Base-by-base conservation (phyloP, 2,329 filamentous ascomycete species). In the Microsporum audouinii region DNA sequence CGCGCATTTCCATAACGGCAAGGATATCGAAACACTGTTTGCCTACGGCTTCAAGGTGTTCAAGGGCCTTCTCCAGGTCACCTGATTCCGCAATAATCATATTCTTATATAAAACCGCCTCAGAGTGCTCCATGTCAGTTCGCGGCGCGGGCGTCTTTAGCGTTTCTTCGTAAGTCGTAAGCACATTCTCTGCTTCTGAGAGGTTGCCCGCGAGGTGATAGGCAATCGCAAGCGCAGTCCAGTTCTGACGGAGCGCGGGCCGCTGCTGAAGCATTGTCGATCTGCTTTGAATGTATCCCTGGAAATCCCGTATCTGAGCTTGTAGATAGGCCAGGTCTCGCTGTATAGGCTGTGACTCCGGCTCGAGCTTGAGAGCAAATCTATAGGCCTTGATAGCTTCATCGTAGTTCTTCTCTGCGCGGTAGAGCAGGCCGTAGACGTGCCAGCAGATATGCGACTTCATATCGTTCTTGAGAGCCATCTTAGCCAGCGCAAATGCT, bases 381-480 rank as follows among this genome's bases (percentile, higher is more conserved):
- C 95, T 95, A 80, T 99, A 99, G 62, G 94, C 95, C 80, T 97
- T 97, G 78, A 96, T 96, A 7, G 95, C 92, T 78, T 97, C 94
- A 74, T 97, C 94, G 69, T 95, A 97, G 77, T 99, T 97, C 82
- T 97, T 97, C 71, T 88, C 88, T 57, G 89, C 87, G 58, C 92
- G 87, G 77, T 95, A 97, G 58, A 99, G 82, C 67, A 99, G 78
- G 36, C 95, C 94, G 74, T 97, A 99, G 63, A 99, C 94, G 76
- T 99, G 95, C 94, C 94, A 99, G 80, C 91, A 97, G 70, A 99
- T 91, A 76, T 97, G 92, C 70, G 91, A 96, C 79, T 95, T 96
- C 91, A 99, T 97, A 74, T 97, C 91, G 70, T 91, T 90, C 67
- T 88, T 91, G 68, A 99, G 81, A 38, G 95, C 94, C 66, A 91